Evolutionary conservation across 192 early-diverging fungal genomes (phyloP).

Genomic region (Backusella westeae): DNA sequence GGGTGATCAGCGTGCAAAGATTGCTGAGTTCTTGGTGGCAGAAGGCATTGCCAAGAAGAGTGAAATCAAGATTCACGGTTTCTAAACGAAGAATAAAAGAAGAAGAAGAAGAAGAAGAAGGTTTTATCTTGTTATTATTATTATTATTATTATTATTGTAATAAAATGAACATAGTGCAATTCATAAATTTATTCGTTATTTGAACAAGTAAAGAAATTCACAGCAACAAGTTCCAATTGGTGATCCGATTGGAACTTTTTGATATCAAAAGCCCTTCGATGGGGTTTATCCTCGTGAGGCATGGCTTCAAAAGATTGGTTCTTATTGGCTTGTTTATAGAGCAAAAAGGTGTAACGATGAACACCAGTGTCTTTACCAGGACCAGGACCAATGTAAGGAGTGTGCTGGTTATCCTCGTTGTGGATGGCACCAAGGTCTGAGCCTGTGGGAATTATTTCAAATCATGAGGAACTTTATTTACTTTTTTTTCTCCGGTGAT

Average conservation of each 20-base stretch:
- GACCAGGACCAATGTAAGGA: conserved; percentile 50
- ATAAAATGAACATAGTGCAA: not conserved
- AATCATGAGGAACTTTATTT: not conserved
- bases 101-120: not conserved
- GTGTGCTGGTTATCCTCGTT: conserved; percentile 24
- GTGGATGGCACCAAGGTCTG: not conserved
- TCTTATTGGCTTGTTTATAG: conserved; percentile 45
- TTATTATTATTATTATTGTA: not conserved
- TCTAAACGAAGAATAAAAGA: conserved; percentile 51
- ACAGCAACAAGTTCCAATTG: conserved; percentile 44
- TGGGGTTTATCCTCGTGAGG: conserved; percentile 9
- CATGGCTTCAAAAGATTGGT: conserved; percentile 24
- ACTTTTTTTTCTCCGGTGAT: not conserved
- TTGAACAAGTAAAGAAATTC: conserved; percentile 44
- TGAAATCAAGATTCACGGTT: conserved; percentile 89
- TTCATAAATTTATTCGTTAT: not conserved
- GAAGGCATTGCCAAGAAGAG: conserved; percentile 77
- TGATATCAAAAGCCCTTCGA: conserved; percentile 32
- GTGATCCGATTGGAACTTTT: conserved; percentile 38
- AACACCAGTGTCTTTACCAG: conserved; percentile 46
- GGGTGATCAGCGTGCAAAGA: conserved; percentile 89
- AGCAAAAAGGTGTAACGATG: conserved; percentile 62
- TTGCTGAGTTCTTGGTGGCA: conserved; percentile 70
- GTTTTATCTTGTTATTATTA: not conserved
- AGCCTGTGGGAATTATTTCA: conserved; percentile 9